These are phyloP conservation scores for Lactifluus echinatus DNA, from an alignment of 768 basidiomycete species.

Conservation along the genomic window DNA sequence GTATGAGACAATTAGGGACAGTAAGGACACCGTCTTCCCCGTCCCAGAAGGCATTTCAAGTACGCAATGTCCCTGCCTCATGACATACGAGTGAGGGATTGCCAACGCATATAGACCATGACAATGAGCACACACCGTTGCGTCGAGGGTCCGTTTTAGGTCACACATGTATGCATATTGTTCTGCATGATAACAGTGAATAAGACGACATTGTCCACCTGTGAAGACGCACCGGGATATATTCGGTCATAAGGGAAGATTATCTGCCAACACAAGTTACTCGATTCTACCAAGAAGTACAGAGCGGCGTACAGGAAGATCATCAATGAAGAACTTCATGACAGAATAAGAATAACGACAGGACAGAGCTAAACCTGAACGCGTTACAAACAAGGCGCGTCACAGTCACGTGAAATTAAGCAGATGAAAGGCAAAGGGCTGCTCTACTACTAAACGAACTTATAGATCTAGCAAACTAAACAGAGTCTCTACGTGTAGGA, in stretches of 20 bases:
- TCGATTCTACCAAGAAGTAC: background rate
- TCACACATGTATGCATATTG: slow-evolving; percentile 99
- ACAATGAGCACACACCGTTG: slow-evolving; percentile 49
- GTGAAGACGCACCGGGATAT: slow-evolving; percentile 66
- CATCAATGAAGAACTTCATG: slow-evolving; percentile 33
- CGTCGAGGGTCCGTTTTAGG: slow-evolving; percentile 92
- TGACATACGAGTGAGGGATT: background rate
- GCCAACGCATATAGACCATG: slow-evolving; percentile 2
- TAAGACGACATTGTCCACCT: slow-evolving; percentile 5
- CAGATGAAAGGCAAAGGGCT: too few species aligned
- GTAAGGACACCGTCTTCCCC: slow-evolving; percentile 93
- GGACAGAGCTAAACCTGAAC: background rate
- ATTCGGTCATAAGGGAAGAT: slow-evolving; percentile 92
- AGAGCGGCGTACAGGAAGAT: slow-evolving; percentile 35
- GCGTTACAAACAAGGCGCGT: slow-evolving; percentile 2
- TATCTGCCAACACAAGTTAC: slow-evolving; percentile 40
- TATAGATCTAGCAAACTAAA: slow-evolving; percentile 6
- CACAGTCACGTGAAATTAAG: slow-evolving; percentile 2
- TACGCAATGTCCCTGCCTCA: slow-evolving; percentile 88
- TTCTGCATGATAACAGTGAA: slow-evolving; percentile 43
- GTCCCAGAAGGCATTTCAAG: slow-evolving; percentile 99
- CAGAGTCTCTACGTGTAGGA: background rate
- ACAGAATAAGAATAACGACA: background rate
- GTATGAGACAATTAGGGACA: slow-evolving; percentile 95
- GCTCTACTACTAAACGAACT: background rate